Conservation (phyloP, 352 stramenopile species). For the Globisporangium paroecandrum region DNA sequence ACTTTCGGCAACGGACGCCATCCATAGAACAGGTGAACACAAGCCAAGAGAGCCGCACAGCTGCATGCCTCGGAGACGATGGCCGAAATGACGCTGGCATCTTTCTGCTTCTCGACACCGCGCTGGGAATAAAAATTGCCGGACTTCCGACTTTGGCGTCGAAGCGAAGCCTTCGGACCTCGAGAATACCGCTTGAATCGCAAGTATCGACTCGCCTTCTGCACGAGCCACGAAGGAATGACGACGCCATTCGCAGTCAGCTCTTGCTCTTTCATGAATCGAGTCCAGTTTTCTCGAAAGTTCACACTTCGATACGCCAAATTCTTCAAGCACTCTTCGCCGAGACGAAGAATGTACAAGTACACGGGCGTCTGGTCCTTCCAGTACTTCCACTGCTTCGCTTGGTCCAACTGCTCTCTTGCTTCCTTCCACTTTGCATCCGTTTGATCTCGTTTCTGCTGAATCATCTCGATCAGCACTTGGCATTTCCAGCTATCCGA, state of each 20-base stretch:
- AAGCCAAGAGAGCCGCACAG: constrained; percentile 74
- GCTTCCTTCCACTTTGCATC: constrained; percentile 72
- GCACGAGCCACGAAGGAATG: constrained; percentile 63
- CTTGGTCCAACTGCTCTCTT: constrained; percentile 41
- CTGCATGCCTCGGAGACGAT: constrained; percentile 78
- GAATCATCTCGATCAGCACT: constrained; percentile 67
- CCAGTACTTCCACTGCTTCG: constrained; percentile 68
- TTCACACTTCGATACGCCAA: constrained; percentile 79
- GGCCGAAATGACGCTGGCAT: constrained; percentile 60
- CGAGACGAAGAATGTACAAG: constrained; percentile 74
- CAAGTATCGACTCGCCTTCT: constrained; percentile 78
- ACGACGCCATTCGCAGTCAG: constrained; percentile 25
- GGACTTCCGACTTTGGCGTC: constrained; percentile 59
- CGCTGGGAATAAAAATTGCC: constrained; percentile 80
- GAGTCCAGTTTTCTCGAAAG: constrained; percentile 67
- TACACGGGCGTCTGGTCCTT: constrained; percentile 78
- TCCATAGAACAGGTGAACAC: constrained; percentile 73
- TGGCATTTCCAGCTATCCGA: constrained; percentile 58
- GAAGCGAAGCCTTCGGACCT: constrained; percentile 52
- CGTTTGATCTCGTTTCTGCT: constrained; percentile 57
- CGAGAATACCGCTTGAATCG: constrained; percentile 82
- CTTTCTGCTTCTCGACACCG: constrained; percentile 52
- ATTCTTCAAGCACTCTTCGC: constrained; percentile 79
- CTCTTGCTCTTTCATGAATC: constrained; percentile 51
- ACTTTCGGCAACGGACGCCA: constrained; percentile 65